Evolutionary conservation across 2,329 filamentous ascomycete species (phyloP).

Genomic region (Diaporthe caulivora): DNA sequence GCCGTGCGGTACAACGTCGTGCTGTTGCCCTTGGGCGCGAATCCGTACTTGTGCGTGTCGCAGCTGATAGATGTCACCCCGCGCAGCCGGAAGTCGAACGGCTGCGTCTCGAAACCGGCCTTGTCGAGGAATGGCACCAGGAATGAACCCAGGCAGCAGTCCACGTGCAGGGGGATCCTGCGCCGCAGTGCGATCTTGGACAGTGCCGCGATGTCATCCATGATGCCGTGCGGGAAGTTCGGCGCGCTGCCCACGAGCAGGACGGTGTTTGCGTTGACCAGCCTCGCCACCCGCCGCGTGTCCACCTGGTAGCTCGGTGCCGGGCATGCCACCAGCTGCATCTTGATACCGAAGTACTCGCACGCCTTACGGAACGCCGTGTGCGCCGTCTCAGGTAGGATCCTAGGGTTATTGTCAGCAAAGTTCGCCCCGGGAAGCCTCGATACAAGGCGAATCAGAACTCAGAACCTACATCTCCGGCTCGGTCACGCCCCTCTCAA

Average conservation of each 20-base stretch:
- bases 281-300: slow-evolving; percentile 79
- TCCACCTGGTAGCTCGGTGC: slow-evolving; percentile 89
- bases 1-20: slow-evolving; percentile 90
- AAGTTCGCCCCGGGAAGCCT: neutral
- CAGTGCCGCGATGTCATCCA: slow-evolving; percentile 90
- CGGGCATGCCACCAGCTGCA: slow-evolving; percentile 89
- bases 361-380: slow-evolving; percentile 96
- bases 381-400: slow-evolving; percentile 93
- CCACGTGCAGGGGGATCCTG: slow-evolving; percentile 90
- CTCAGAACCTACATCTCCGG: slow-evolving; percentile 85
- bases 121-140: slow-evolving; percentile 91
- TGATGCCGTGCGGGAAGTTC: slow-evolving; percentile 98
- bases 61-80: slow-evolving; percentile 96
- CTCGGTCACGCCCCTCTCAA: slow-evolving; percentile 87
- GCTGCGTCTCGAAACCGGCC: slow-evolving; percentile 90
- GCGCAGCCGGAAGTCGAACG: slow-evolving; percentile 93
- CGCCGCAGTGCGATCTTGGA: slow-evolving; percentile 85
- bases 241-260: slow-evolving; percentile 94
- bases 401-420: slow-evolving; percentile 64
- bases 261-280: slow-evolving; percentile 95
- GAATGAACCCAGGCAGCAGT: slow-evolving; percentile 98
- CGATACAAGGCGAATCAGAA: neutral
- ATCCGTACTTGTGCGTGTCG: slow-evolving; percentile 99
- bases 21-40: slow-evolving; percentile 97
- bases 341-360: slow-evolving; percentile 96